A percentile compares a stretch with the other conserved stretches of the same genome.
Evolutionary conservation across 306 rosid species (phyloP).

Genomic region (Macrotyloma uniflorum): DNA sequence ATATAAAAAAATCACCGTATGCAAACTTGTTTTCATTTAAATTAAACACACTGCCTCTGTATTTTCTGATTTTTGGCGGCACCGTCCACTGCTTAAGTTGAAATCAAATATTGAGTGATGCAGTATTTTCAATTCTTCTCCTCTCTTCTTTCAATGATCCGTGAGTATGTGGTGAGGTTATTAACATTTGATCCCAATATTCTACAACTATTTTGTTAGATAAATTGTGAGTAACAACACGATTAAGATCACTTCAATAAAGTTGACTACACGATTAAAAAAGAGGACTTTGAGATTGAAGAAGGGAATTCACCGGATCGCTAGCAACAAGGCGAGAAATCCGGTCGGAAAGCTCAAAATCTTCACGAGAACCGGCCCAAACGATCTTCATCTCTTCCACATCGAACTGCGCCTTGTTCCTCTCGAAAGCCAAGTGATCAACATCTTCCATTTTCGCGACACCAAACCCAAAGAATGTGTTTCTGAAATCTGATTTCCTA

Average conservation of each 20-base stretch:
- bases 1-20: too few relatives aligned
- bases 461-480: neutral
- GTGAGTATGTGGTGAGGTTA: too few relatives aligned
- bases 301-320: constrained; percentile 66
- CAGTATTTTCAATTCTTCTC: too few relatives aligned
- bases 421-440: constrained; percentile 75
- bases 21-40: too few relatives aligned
- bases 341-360: constrained; percentile 69
- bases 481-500: neutral
- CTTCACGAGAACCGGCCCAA: constrained; percentile 85
- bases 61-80: too few relatives aligned
- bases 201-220: neutral
- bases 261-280: neutral
- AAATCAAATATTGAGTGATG: too few relatives aligned
- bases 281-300: neutral
- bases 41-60: too few relatives aligned
- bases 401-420: constrained; percentile 77
- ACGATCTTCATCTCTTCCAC: constrained; percentile 83
- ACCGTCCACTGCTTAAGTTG: too few relatives aligned
- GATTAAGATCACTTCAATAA: neutral
- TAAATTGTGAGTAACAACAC: neutral
- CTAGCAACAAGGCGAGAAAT: constrained; percentile 83
- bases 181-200: too few relatives aligned
- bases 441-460: constrained; percentile 44
- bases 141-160: too few relatives aligned